phyloP scores from a whole-genome alignment of 345 rosid genomes.

The Triadica sebifera region DNA sequence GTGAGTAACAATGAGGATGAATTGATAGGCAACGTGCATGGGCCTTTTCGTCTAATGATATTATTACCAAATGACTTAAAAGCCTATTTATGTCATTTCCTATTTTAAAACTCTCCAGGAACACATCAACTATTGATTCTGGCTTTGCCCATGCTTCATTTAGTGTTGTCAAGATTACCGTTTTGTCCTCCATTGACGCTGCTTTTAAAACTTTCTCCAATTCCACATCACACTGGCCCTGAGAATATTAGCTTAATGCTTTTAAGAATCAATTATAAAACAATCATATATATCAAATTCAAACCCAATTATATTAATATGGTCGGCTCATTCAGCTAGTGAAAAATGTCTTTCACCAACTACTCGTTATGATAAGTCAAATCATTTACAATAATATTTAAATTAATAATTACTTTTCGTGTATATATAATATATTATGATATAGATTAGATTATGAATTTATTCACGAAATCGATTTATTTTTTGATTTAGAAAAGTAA shows the following conservation, averaged over 20 bases:
- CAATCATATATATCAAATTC: neutral
- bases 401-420: too few relatives aligned
- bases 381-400: too few relatives aligned
- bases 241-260: neutral
- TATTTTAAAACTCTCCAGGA: conserved; percentile 48
- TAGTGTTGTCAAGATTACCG: conserved; percentile 61
- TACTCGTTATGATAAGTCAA: too few relatives aligned
- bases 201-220: conserved; percentile 11
- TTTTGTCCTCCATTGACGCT: conserved; percentile 36
- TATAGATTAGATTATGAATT: too few relatives aligned
- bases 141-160: conserved; percentile 70
- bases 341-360: too few relatives aligned
- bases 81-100: conserved; percentile 49
- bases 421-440: too few relatives aligned
- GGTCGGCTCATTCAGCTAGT: too few relatives aligned
- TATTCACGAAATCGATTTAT: too few relatives aligned
- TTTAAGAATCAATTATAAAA: neutral
- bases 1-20: conserved; percentile 47
- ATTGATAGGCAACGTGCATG: conserved; percentile 41
- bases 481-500: too few relatives aligned
- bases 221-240: neutral
- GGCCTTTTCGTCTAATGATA: conserved; percentile 53
- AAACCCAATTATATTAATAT: too few relatives aligned
- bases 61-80: conserved; percentile 48
- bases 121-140: conserved; percentile 51